Evolutionary conservation across 2,329 filamentous ascomycete genomes (phyloP).

Genomic region (Dactylonectria macrodidyma): DNA sequence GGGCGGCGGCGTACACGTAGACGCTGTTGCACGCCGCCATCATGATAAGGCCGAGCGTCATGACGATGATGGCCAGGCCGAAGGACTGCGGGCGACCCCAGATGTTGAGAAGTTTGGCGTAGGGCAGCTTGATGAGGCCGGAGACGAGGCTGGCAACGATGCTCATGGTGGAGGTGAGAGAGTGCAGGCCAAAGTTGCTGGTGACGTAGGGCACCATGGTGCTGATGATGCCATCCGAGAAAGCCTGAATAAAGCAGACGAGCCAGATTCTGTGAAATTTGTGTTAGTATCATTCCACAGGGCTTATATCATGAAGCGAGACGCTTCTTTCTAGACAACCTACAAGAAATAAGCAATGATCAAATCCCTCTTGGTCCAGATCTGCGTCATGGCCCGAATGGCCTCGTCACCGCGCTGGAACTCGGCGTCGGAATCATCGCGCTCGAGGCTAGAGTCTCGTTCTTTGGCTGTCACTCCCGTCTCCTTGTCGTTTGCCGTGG

Average conservation of each 20-base stretch:
- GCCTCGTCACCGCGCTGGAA: conserved; percentile 29
- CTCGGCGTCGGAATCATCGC: conserved; percentile 12
- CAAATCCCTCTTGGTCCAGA: conserved; percentile 19
- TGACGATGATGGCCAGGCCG: conserved; percentile 65
- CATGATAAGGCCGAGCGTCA: conserved; percentile 70
- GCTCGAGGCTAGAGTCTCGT: background rate
- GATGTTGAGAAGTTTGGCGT: conserved; percentile 77
- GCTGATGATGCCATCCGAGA: conserved; percentile 45
- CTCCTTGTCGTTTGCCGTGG: conserved; percentile 17
- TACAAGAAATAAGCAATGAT: conserved; percentile 25
- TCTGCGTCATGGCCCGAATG: conserved; percentile 28
- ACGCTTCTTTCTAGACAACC: background rate
- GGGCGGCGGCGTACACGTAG: conserved; percentile 73
- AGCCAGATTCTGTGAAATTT: conserved; percentile 19
- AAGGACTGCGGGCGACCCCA: conserved; percentile 78
- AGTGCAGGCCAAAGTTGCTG: conserved; percentile 66
- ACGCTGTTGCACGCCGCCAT: conserved; percentile 76
- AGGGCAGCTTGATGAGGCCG: conserved; percentile 75
- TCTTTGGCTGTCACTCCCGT: background rate
- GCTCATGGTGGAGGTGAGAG: conserved; percentile 66
- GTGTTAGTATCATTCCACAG: background rate
- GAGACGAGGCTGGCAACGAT: conserved; percentile 69
- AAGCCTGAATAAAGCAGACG: conserved; percentile 19
- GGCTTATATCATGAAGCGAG: background rate
- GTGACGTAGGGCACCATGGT: conserved; percentile 65